A percentile compares a stretch with the other conserved stretches of the same genome.
Conservation (phyloP, 768 basidiomycete species). For the Pholiota conissans region DNA sequence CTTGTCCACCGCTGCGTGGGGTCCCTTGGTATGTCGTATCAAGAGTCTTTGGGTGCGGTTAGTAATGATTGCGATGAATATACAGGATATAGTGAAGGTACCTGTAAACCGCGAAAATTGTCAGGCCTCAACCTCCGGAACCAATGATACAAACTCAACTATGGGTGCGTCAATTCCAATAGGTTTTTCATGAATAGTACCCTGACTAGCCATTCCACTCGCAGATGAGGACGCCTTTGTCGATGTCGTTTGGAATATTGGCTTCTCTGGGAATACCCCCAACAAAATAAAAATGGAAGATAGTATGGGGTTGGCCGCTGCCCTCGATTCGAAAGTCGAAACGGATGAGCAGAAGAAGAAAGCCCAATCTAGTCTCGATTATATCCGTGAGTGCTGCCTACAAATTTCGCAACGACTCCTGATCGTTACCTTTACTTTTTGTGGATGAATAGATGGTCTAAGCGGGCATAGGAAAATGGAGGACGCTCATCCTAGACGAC, state of each 20-base stretch:
- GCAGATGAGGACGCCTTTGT: slow-evolving; percentile 22
- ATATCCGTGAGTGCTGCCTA: slow-evolving; percentile 20
- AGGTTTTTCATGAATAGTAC: too few species aligned
- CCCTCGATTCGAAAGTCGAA: slow-evolving; percentile 14
- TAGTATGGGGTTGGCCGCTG: slow-evolving; percentile 2
- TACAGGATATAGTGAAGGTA: slow-evolving; percentile 32
- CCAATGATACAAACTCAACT: too few species aligned
- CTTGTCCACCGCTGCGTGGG: slow-evolving; percentile 21
- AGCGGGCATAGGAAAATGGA: slow-evolving; percentile 27
- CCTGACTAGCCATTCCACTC: too few species aligned
- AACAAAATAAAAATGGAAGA: slow-evolving; percentile 22
- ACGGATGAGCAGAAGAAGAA: slow-evolving; percentile 21
- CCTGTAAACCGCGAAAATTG: slow-evolving; percentile 32
- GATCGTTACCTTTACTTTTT: too few species aligned
- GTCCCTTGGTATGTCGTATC: slow-evolving; percentile 27
- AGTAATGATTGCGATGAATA: too few species aligned
- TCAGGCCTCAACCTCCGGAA: too few species aligned
- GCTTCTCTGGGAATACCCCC: slow-evolving; percentile 26
- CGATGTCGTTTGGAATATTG: slow-evolving; percentile 34
- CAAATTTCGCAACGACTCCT: too few species aligned
- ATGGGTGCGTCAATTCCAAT: too few species aligned
- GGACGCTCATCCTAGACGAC: slow-evolving; percentile 13
- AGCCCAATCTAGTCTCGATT: slow-evolving; percentile 24
- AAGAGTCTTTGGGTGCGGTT: too few species aligned
- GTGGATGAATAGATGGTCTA: slow-evolving; percentile 23